Evolutionary conservation across 2,329 filamentous ascomycete species (phyloP), one percentile per base, ranked within the genome.

Genomic region (Colletotrichum acutatum): DNA sequence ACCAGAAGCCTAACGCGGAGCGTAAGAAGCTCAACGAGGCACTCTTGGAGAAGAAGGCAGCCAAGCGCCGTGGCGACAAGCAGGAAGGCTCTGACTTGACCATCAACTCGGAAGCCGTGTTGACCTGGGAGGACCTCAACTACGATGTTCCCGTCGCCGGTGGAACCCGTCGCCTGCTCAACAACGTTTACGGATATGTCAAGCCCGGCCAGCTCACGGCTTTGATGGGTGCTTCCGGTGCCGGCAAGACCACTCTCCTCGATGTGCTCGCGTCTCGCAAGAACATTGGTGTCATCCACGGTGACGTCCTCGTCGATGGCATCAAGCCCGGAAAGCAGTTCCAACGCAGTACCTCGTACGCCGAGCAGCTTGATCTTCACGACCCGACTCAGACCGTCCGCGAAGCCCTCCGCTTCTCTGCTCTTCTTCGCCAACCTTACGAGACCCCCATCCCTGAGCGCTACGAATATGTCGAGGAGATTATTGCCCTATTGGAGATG

Each of bases 81-180:
- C 84, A 86, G 19, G 80, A 84, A 9, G 83, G 83, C 0, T 82
- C 85, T 4, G 85, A 89, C n/a, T 82, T 92, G 42, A 88, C 82
- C 52, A 90, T 92, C 71, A 83, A 86, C 3, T 92, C 90, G 0
- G 87, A 88, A 76, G 90, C 91, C 46, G 86, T 95, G n/a, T 87
- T 97, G 72, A 97, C 95, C 0, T 98, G 95, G 93, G 93, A 96
- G 80, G 87, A 93, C 75, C 90, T 98, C 73, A 94, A 92, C 78
- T 98, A 98, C 80, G 90, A 92, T 71, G 90, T 93, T 0, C 90
- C 90, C 0, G 86, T 90, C 4, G 85, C 89, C 0, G 87, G 86
- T 5, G 90, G 89, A 2, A 88, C 85, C 5, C 85, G 88, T 11
- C 86, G 87, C 5, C 85, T 92, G 6, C 86, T 92, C 2, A 86